These are phyloP conservation scores for Sextonia rubra DNA, from an alignment of 164 flowering plant species.

Conservation along the genomic window DNA sequence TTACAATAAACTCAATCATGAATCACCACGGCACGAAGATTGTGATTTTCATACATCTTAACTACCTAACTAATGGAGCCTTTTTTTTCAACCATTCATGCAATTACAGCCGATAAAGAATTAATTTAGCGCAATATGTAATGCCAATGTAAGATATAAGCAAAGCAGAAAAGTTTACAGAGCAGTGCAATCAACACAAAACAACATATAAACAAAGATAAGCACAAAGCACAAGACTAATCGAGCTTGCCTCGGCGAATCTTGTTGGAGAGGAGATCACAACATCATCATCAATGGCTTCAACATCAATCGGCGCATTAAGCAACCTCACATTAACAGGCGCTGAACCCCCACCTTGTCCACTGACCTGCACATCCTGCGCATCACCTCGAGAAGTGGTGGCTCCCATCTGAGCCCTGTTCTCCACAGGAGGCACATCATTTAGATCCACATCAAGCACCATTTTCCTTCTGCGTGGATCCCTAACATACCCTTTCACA, in stretches of 20 bases:
- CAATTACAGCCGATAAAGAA: background rate
- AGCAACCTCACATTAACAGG: conserved; percentile 6
- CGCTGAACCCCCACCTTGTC: conserved; percentile 18
- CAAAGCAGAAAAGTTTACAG: background rate
- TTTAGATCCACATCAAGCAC: conserved; percentile 45
- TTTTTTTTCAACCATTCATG: background rate
- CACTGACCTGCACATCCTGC: conserved; percentile 17
- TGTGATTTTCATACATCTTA: background rate
- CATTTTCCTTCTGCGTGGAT: conserved; percentile 34
- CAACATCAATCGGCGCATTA: conserved; percentile 51
- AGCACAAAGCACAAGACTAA: background rate
- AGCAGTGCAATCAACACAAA: background rate
- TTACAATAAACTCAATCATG: background rate
- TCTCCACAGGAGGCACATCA: conserved; percentile 38
- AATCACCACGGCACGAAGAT: background rate
- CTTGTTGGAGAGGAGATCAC: conserved; percentile 61
- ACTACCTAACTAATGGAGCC: background rate
- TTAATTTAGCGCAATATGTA: no score
- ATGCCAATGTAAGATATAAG: background rate
- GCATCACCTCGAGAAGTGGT: conserved; percentile 11
- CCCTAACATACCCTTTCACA: conserved; percentile 17
- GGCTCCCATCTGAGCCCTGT: conserved; percentile 30
- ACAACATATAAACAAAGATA: background rate
- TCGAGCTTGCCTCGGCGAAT: conserved; percentile 50
- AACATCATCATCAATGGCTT: conserved; percentile 74